A percentile compares a stretch with the other conserved stretches of the same genome.
Evolutionary conservation across 805 yeast species (phyloP).

Genomic region (Saccharomycopsis fibuligera): DNA sequence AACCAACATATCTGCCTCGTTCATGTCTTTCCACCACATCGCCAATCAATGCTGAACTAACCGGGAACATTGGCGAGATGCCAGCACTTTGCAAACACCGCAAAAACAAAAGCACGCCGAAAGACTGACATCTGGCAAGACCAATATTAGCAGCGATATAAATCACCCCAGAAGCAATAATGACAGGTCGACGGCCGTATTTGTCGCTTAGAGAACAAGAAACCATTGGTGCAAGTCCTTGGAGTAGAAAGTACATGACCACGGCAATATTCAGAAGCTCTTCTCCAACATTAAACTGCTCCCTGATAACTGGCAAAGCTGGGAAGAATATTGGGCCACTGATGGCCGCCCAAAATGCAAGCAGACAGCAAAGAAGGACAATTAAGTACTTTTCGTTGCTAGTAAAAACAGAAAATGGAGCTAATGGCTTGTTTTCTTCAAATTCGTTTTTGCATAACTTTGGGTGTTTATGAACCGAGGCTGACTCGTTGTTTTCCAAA

Average conservation of each 20-base stretch:
- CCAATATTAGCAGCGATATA: conserved; percentile 64
- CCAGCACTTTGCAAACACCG: conserved; percentile 73
- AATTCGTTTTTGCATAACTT: no score
- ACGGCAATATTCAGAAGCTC: conserved; percentile 67
- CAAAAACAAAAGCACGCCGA: conserved; percentile 53
- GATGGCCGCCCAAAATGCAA: conserved; percentile 61
- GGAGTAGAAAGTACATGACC: conserved; percentile 69
- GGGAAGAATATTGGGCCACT: conserved; percentile 79
- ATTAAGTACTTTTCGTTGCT: conserved; percentile 36
- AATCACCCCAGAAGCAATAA: conserved; percentile 39
- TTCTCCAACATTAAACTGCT: conserved; percentile 47
- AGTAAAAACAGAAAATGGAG: conserved; percentile 43
- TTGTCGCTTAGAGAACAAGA: conserved; percentile 61
- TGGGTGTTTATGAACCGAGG: no score
- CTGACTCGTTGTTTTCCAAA: no score
- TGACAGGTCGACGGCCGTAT: conserved; percentile 63
- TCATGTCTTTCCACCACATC: conserved; percentile 60
- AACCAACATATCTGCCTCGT: conserved; percentile 66
- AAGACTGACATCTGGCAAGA: conserved; percentile 49
- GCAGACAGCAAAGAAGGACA: conserved; percentile 34
- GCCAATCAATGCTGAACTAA: conserved; percentile 59
- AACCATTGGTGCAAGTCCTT: conserved; percentile 51
- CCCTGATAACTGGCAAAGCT: conserved; percentile 52
- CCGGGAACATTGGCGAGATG: conserved; percentile 67
- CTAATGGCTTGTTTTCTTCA: no score